Base-by-base conservation (phyloP, 1,284 basidiomycete species). In the Wallemia ichthyophaga region DNA sequence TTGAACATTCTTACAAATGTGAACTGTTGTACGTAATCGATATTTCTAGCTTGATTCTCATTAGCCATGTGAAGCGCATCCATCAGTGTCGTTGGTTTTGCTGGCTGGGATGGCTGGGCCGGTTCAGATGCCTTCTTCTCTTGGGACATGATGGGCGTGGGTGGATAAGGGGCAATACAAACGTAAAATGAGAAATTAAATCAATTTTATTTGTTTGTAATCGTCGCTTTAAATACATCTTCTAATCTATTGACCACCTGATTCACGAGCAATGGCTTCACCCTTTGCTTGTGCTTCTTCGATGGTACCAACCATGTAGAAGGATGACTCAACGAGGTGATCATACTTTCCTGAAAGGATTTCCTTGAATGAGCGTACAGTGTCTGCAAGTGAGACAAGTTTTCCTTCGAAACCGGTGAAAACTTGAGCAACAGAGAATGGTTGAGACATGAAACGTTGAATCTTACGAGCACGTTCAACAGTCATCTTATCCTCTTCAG, bases 341-440 rank as follows among this genome's bases (percentile, higher is more conserved):
- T 96, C 92, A 70, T 91, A 85, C 66, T 74, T 66, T 64, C 92
- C 92, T 63, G 81, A 77, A 63, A 98, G 81, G 69, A 98, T 96
- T 75, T 91, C 86, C 78, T 83, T 87, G 80, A 92, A 94, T 57
- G 87, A 91, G 65, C 81, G 81, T 68, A 91, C 69, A 64, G 86
- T 89, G 32, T 92, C 86, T 77, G 89, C 91, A 64, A 94, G 75
- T 23, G 88, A 75, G 57, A 96, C 91, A 63, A 96, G 85, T 71
- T 83, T 83, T 67, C 91, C 92, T 77, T 94, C 87, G 69, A 87
- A 89, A 78, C 92, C 92, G 69, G 92, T 96, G 81, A 96, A 96
- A 73, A 94, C 86, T 75, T 95, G 87, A 61, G 92, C 92, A 72
- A 98, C 92, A 70, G 87, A 84, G 85, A 96, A 98, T 63, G 92